These are phyloP conservation scores for Solanum paucissectum DNA, from an alignment of 257 asterid genomes.

Conservation along the genomic window DNA sequence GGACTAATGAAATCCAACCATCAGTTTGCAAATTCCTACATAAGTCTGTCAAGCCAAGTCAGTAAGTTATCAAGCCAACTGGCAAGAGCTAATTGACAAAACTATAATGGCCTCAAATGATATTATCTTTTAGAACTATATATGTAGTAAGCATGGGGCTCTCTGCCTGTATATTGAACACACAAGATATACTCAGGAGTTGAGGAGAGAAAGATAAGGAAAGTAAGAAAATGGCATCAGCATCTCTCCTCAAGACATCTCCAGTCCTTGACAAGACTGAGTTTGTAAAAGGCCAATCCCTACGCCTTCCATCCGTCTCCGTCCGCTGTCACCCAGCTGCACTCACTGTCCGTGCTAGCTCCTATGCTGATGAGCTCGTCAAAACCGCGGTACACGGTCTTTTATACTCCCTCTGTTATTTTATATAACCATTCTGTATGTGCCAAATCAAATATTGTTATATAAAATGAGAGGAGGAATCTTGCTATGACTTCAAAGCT, in stretches of 20 bases:
- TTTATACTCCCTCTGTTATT: background rate
- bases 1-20: background rate
- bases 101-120: conserved; percentile 25
- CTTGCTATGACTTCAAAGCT: background rate
- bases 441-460: background rate
- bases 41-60: conserved; percentile 3
- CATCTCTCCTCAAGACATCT: conserved; percentile 54
- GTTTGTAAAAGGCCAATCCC: conserved; percentile 40
- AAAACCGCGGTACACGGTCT: conserved; percentile 45
- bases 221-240: conserved; percentile 45
- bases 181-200: background rate
- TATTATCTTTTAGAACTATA: conserved; percentile 14
- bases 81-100: conserved; percentile 23
- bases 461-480: background rate
- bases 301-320: conserved; percentile 31
- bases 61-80: conserved; percentile 31
- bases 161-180: background rate
- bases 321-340: conserved; percentile 25
- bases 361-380: conserved; percentile 53
- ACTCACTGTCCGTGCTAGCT: conserved; percentile 38
- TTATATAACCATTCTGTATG: background rate
- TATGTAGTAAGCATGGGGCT: background rate
- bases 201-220: conserved; percentile 1
- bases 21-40: background rate
- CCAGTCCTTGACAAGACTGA: conserved; percentile 60